Evolutionary conservation across 2,329 filamentous ascomycete genomes (phyloP), one percentile per base, ranked within the genome.

Genomic region (Parastagonospora nodorum): DNA sequence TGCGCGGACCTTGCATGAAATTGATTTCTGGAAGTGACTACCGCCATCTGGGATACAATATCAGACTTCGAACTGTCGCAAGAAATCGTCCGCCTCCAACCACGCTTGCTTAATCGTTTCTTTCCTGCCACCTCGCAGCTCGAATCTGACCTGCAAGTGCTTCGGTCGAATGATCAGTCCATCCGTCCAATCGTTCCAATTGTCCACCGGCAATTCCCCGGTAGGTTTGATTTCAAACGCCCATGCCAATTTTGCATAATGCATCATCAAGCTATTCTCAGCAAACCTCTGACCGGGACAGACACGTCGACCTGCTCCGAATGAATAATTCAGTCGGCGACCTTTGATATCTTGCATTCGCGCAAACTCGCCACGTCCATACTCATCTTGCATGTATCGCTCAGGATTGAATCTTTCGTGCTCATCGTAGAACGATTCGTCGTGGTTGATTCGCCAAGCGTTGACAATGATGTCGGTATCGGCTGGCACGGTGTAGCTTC

Each of bases 331-430:
- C 2, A 38, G 43, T 16, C 56, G 31, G 2, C 53, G 53, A 27
- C 50, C 50, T 16, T 40, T 42, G 42, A 46, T 2, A 82, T 82
- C 60, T 86, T 86, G 39, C 75, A 77, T 24, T 69, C 69, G 2
- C 77, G 74, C 51, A 84, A 80, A 43, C 82, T 81, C 65, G 83
- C 81, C 64, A 86, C 80, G 42, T 77, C 78, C 39, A n/a, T 15
- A 41, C 8, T 41, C 39, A 19, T 41, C 30, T 12, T 30, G 11
- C 12, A 41, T 28, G 16, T 41, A 41, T 8, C 39, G 39, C 2
- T 10, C 6, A 4, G 39, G 39, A 19, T 41, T n/a, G 19, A 41
- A 41, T 9, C 2, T 41, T n/a, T 12, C 19, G n/a, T 24, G 39
- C 3, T 24, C 29, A 8, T 41, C 39, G n/a, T 30, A 41, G n/a